These are phyloP conservation scores for Cutaneotrichosporon daszewskae DNA, from an alignment of 1,284 basidiomycete genomes.

Conservation along the genomic window DNA sequence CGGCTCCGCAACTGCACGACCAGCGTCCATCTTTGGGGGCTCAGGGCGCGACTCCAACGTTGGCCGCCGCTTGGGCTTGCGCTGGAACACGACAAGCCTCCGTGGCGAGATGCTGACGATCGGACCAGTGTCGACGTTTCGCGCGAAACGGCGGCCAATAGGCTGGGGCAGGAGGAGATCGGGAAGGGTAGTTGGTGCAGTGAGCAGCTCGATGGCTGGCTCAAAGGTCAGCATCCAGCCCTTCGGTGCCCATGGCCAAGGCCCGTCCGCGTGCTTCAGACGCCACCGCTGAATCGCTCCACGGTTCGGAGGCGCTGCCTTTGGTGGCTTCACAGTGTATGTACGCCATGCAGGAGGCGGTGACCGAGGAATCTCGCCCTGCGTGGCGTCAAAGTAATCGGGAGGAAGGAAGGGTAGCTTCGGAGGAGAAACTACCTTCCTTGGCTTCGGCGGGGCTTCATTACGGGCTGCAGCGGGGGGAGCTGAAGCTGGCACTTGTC, in stretches of 20 bases:
- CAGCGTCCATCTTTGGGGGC: no score
- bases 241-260: conserved; percentile 45
- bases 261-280: conserved; percentile 15
- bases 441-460: neutral
- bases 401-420: conserved; percentile 12
- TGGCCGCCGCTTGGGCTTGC: conserved; percentile 28
- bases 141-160: conserved; percentile 26
- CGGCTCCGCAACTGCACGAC: conserved; percentile 1
- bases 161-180: conserved; percentile 58
- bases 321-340: conserved; percentile 58
- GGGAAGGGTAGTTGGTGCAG: conserved; percentile 56
- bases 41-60: neutral
- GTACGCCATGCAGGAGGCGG: conserved; percentile 54
- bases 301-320: conserved; percentile 33
- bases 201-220: conserved; percentile 64
- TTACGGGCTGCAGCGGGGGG: neutral
- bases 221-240: conserved; percentile 69
- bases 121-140: conserved; percentile 22
- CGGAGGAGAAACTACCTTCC: conserved; percentile 6
- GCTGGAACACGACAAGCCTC: conserved; percentile 26
- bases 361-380: conserved; percentile 36
- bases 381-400: conserved; percentile 38
- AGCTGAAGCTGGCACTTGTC: no score
- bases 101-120: conserved; percentile 36
- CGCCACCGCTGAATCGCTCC: conserved; percentile 20